Percentiles rank a stretch among this genome's conserved stretches.
Evolutionary conservation across 129 eudicot species (phyloP).

Genomic region (Deinandra increscens): DNA sequence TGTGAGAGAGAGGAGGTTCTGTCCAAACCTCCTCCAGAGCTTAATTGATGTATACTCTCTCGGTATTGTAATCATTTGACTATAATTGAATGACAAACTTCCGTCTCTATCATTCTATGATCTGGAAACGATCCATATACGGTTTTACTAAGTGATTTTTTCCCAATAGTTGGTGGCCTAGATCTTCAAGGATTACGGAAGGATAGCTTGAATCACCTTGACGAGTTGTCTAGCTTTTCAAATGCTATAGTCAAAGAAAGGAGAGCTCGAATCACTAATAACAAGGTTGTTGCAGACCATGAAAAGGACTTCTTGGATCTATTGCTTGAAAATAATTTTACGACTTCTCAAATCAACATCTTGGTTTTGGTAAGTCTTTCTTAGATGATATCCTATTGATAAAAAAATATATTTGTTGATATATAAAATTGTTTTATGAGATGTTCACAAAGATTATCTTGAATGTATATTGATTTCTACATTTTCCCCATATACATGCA

Average conservation of each 20-base stretch:
- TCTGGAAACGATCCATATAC: too few relatives aligned
- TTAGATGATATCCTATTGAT: background rate
- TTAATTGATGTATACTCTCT: too few relatives aligned
- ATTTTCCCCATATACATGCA: background rate
- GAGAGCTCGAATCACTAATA: background rate
- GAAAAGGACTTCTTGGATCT: slow-evolving; percentile 10
- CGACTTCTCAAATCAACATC: slow-evolving; percentile 19
- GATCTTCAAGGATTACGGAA: slow-evolving; percentile 30
- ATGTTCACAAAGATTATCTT: background rate
- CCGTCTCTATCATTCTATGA: too few relatives aligned
- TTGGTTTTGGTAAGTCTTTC: slow-evolving; percentile 14
- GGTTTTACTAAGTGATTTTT: slow-evolving; percentile 25
- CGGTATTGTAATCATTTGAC: too few relatives aligned
- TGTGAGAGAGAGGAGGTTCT: too few relatives aligned
- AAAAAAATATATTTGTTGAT: too few relatives aligned
- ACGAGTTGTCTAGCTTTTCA: slow-evolving; percentile 10
- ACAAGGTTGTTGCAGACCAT: background rate
- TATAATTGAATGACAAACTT: too few relatives aligned
- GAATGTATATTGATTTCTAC: too few relatives aligned
- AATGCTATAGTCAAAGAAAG: slow-evolving; percentile 8
- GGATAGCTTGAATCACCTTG: background rate
- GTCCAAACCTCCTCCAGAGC: too few relatives aligned
- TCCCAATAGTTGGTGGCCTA: slow-evolving; percentile 8
- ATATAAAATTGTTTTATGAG: too few relatives aligned
- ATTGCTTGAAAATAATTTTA: slow-evolving; percentile 17